These are phyloP conservation scores for Coccinonectria pachysandricola DNA, from an alignment of 2,329 filamentous ascomycete genomes.

Conservation along the genomic window DNA sequence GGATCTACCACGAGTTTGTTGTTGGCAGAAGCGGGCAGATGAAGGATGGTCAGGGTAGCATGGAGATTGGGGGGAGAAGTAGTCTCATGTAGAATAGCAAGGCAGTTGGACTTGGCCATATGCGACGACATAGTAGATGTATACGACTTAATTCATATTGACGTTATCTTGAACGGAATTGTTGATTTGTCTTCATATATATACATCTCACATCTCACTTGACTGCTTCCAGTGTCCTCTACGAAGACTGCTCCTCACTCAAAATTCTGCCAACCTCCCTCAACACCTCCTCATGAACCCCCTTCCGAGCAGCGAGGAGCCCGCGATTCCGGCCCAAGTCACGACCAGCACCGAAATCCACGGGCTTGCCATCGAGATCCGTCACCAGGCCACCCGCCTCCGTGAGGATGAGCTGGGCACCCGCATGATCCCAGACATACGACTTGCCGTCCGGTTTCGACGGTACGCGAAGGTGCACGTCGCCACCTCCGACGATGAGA, in stretches of 20 bases:
- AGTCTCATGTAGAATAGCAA: conserved; percentile 90
- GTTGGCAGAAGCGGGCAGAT: conserved; percentile 89
- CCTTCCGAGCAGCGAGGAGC: conserved; percentile 33
- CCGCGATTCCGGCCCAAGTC: conserved; percentile 24
- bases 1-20: conserved; percentile 89
- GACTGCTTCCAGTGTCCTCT: background rate
- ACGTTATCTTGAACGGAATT: no score
- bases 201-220: no score
- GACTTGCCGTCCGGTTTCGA: conserved; percentile 10
- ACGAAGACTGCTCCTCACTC: conserved; percentile 7
- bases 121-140: no score
- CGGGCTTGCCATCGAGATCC: conserved; percentile 30
- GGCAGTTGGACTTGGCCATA: no score
- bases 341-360: conserved; percentile 28
- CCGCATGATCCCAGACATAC: conserved; percentile 44
- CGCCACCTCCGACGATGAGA: conserved; percentile 26
- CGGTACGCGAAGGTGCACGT: conserved; percentile 25
- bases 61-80: conserved; percentile 82
- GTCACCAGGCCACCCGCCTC: conserved; percentile 45
- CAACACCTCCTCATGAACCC: conserved; percentile 32
- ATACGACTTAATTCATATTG: no score
- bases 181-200: no score
- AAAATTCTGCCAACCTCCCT: conserved; percentile 13
- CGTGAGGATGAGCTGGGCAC: conserved; percentile 45
- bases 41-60: conserved; percentile 83